Base-by-base conservation (phyloP, 2,329 filamentous ascomycete genomes). In the Annulohypoxylon truncatum region DNA sequence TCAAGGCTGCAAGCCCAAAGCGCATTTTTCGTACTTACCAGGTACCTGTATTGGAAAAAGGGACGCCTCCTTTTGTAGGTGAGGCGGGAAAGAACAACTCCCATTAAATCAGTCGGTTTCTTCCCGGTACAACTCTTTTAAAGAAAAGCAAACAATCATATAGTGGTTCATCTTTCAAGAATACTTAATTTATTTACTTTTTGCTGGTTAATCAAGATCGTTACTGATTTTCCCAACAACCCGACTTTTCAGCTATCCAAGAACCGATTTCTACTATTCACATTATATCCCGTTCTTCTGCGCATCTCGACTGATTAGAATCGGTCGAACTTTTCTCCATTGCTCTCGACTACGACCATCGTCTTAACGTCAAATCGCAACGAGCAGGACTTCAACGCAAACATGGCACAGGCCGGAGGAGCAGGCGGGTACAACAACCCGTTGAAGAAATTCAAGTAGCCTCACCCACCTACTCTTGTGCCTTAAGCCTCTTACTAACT, bases 381-480 rank as follows among this genome's bases (percentile, higher is more conserved):
- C 20, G 20, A 63, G 15, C 31, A 48, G 33, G 24, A 59, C 54
- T 20, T 35, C 6, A 47, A 70, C 68, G 75, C 77, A 81, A 88
- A 79, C 79, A 97, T 97, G 94, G 92, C 94, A 81, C 89, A 93
- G 82, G 84, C 89, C 75, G 81, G 79, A 76, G 81, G 79, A 75
- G 81, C 84, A 68, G 90, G 90, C 77, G 92, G 92, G 81, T 99
- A 98, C 87, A 97, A 96, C 81, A 98, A 98, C 86, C 96, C 96
- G 77, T 86, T 99, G 83, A 99, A 99, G 92, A 99, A 99, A 83
- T 99, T 98, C 91, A 99, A 99, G 94, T 97, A 85, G 64, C 52
- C 67, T 77, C 75, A 24, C 58, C 33, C 42, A 29, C 35, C 29
- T 5, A 48, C 24, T 28, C 13, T 58, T 65, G 71, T 63, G 69